A percentile compares a stretch with the other conserved stretches of the same genome.
These are phyloP conservation scores for Debaryomyces coudertii DNA, from an alignment of 1,139 yeast species.

Conservation along the genomic window DNA sequence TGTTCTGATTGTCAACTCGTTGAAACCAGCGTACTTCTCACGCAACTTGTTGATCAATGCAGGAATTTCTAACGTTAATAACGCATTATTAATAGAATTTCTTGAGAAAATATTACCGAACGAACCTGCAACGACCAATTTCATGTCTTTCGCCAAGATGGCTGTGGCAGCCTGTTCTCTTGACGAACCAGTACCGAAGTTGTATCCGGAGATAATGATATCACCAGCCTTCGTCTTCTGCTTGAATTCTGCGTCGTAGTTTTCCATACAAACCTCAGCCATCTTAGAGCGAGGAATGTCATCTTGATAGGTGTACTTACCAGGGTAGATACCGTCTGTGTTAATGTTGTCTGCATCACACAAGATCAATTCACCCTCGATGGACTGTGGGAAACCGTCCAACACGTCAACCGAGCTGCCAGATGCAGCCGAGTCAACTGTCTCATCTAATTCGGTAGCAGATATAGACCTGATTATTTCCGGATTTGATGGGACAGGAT, in stretches of 20 bases:
- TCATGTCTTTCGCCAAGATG: slow-evolving; percentile 90
- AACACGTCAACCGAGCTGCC: slow-evolving; percentile 65
- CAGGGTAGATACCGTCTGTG: slow-evolving; percentile 98
- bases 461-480: slow-evolving; percentile 54
- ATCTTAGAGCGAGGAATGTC: slow-evolving; percentile 90
- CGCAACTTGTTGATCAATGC: slow-evolving; percentile 77
- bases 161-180: slow-evolving; percentile 99
- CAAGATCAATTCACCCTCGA: slow-evolving; percentile 87
- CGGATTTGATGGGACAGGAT: slow-evolving; percentile 46
- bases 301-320: slow-evolving; percentile 97
- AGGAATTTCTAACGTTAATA: slow-evolving; percentile 91
- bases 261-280: slow-evolving; percentile 99
- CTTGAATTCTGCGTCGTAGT: slow-evolving; percentile 88
- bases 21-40: slow-evolving; percentile 56
- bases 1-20: slow-evolving; percentile 87
- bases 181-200: slow-evolving; percentile 98
- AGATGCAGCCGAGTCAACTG: slow-evolving; percentile 30
- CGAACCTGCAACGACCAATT: slow-evolving; percentile 92
- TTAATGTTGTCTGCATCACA: slow-evolving; percentile 98
- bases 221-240: slow-evolving; percentile 83
- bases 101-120: slow-evolving; percentile 96
- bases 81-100: slow-evolving; percentile 93
- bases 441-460: slow-evolving; percentile 32
- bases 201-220: slow-evolving; percentile 87
- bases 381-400: slow-evolving; percentile 86